Evolutionary conservation across 2,329 filamentous ascomycete species (phyloP), one percentile per base, ranked within the genome.

Genomic region (Elsinoe fawcettii): DNA sequence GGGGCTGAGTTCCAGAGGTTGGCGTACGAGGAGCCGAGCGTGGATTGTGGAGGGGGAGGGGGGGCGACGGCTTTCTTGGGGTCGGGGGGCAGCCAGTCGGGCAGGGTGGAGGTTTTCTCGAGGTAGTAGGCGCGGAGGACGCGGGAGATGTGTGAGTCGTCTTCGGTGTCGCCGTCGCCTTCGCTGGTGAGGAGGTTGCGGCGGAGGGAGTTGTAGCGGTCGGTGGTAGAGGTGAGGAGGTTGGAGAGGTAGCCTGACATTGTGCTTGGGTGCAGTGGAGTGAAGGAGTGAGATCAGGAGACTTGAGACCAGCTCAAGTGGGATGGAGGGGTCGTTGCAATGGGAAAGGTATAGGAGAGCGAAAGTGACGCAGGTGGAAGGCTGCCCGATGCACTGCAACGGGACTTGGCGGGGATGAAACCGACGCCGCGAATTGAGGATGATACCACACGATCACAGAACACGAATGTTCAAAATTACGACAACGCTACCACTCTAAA

Each of bases 131-230:
- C 86, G 66, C 93, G 87, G 23, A 99, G 83, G 34, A 95, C 90
- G 66, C 93, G 88, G 73, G 89, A 95, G 67, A 97, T 87, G 75
- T 97, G 90, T 2, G 90, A 95, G 75, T 95, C 90, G 75, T 97
- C 91, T 73, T 95, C 75, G 55, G 76, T 78, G 68, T 79, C 76
- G 66, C 77, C 77, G 67, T 79, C 77, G 58, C 72, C 72, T 67
- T 79, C 77, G 69, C 73, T 73, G 34, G 88, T 82, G 62, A 91
- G 83, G 60, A 89, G 83, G 60, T 85, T 85, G 59, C 74, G 78
- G 37, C 80, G 80, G 56, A 84, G 73, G 46, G 77, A 77, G 69
- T 76, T 81, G 71, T 83, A 81, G 55, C 78, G 76, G 44, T 79
- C 76, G 67, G 73, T 82, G 63, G 70, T 83, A 63, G 71, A 76